Percentiles rank a stretch among this genome's conserved stretches.
Evolutionary conservation across 1,284 basidiomycete species (phyloP).

Genomic region (Moesziomyces aphidis): DNA sequence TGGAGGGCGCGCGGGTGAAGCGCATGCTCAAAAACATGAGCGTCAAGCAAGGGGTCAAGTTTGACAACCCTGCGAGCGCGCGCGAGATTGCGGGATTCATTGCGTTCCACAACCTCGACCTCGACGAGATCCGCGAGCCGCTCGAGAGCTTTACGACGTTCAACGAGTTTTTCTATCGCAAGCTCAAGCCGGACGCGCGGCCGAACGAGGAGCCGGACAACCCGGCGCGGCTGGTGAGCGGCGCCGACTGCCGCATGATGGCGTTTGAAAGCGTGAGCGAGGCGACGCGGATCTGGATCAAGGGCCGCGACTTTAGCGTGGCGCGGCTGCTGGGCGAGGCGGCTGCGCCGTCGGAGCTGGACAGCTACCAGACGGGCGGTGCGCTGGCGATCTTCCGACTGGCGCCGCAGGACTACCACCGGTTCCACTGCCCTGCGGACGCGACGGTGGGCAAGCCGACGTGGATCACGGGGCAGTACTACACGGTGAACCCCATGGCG

Average conservation of each 20-base stretch:
- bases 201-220: conserved; percentile 81
- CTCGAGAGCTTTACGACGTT: conserved; percentile 86
- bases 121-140: conserved; percentile 84
- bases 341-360: conserved; percentile 65
- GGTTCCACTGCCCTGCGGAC: conserved; percentile 92
- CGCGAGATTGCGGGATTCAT: conserved; percentile 88
- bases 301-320: conserved; percentile 91
- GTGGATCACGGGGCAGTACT: conserved; percentile 69
- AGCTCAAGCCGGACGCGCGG: conserved; percentile 84
- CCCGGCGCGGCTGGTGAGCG: conserved; percentile 81
- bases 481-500: conserved; percentile 77
- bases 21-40: conserved; percentile 87
- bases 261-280: conserved; percentile 85
- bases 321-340: conserved; percentile 78
- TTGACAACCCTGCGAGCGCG: conserved; percentile 84
- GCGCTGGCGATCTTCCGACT: conserved; percentile 79
- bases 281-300: conserved; percentile 94
- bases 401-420: conserved; percentile 89
- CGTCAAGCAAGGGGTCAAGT: conserved; percentile 94
- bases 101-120: conserved; percentile 86
- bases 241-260: conserved; percentile 95
- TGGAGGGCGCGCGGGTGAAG: conserved; percentile 88
- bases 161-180: conserved; percentile 91
- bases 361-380: conserved; percentile 81
- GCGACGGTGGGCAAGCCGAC: conserved; percentile 74